phyloP scores from a whole-genome alignment of 2,329 filamentous ascomycete species.

The Fusarium brachygibbosum region DNA sequence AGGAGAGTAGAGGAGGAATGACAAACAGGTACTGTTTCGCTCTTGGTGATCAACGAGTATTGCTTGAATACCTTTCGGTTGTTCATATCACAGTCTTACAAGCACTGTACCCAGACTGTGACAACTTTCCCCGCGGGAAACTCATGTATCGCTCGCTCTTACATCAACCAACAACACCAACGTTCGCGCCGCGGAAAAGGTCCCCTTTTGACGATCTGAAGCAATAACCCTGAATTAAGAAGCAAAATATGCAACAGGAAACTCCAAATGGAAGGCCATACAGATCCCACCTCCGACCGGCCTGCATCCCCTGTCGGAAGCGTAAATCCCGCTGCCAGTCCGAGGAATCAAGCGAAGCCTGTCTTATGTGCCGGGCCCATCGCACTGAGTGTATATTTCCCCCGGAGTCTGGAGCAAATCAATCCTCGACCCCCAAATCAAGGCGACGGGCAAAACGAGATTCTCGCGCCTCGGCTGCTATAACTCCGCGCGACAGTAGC shows the following conservation, averaged over 20 bases:
- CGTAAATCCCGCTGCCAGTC: slow-evolving; percentile 73
- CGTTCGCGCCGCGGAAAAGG: neutral
- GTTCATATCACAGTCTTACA: neutral
- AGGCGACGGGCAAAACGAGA: slow-evolving; percentile 25
- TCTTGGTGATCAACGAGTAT: no score
- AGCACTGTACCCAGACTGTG: neutral
- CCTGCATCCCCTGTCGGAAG: slow-evolving; percentile 70
- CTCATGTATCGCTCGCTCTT: neutral
- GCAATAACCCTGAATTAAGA: no score
- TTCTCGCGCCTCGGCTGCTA: neutral
- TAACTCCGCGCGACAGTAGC: neutral
- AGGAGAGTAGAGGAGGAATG: no score
- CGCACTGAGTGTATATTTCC: slow-evolving; percentile 70
- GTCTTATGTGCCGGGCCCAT: slow-evolving; percentile 70
- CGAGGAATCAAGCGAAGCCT: slow-evolving; percentile 64
- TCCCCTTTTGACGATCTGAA: neutral
- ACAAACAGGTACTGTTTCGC: no score
- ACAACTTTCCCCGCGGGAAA: neutral
- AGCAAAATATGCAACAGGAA: slow-evolving; percentile 6
- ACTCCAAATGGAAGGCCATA: slow-evolving; percentile 61
- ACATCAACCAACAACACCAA: neutral
- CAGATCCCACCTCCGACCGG: slow-evolving; percentile 71
- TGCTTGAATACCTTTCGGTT: no score
- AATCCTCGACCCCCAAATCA: slow-evolving; percentile 32
- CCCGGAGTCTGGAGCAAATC: slow-evolving; percentile 46